Evolutionary conservation across 352 stramenopile genomes (phyloP), one percentile per base, ranked within the genome.

Genomic region (Blastocystis sp.): DNA sequence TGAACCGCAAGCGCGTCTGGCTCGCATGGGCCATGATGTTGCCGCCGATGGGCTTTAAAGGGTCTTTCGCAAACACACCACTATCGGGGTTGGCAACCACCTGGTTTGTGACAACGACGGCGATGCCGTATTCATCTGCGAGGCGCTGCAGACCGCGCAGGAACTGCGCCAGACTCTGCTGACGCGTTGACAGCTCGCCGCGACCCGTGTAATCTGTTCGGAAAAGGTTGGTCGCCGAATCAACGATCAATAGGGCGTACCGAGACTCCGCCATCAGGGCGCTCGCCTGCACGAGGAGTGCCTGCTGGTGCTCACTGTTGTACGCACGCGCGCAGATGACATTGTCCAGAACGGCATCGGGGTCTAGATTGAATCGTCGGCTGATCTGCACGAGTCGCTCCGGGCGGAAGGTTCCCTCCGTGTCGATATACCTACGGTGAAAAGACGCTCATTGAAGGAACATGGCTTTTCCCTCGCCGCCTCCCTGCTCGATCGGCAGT

Each of bases 291-390:
- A 72, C 32, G 42, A 72, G 61, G 27, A 72, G 42, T 72, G n/a
- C 18, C 92, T 97, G 97, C 89, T 99, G 96, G 88, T 99, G 96
- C 86, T 99, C 96, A 54, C 93, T 97, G 89, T 99, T 99, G 90
- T 99, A 97, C 14, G 96, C 96, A 65, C 96, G 92, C 24, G 96
- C 96, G 86, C 97, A 98, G 4, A 95, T 95, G 18, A 99, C 94
- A 90, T 99, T 99, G 77, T 99, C 96, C 53, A 99, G 90, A 18
- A 98, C 94, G 27, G 94, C 94, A 36, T 96, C 93, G 42, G 90
- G 91, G 88, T 98, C 94, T 24, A 99, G 90, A 16, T 94, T 94
- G 88, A 97, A 99, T 53, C 96, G 91, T 89, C 98, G 94, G 14
- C 96, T 96, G 89, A 99, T 99, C 2, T 92, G 92, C 48, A 97